A percentile compares a stretch with the other conserved stretches of the same genome.
Conservation (phyloP, 306 rosid genomes). For the Morella rubra region DNA sequence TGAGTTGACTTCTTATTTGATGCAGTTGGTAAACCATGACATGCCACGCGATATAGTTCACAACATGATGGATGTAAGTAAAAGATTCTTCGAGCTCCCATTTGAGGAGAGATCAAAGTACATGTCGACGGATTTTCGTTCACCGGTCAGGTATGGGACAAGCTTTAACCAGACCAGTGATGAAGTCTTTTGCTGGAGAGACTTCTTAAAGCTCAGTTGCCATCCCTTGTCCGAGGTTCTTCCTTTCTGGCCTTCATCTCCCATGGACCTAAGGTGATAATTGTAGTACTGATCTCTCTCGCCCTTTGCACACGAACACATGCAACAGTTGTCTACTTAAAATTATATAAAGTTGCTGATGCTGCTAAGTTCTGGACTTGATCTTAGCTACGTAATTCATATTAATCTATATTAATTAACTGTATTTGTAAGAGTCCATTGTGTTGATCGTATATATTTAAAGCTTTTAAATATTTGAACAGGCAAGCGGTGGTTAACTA, state of each 20-base stretch:
- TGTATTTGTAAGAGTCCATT: neutral
- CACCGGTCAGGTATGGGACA: slow-evolving; percentile 75
- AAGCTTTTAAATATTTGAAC: neutral
- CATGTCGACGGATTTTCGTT: slow-evolving; percentile 61
- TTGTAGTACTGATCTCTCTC: neutral
- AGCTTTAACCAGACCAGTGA: slow-evolving; percentile 77
- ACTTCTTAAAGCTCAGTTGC: slow-evolving; percentile 73
- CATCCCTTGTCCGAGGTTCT: slow-evolving; percentile 58
- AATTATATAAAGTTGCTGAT: neutral
- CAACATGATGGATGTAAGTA: slow-evolving; percentile 54
- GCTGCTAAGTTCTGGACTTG: too few relatives aligned
- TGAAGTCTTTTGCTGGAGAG: slow-evolving; percentile 79
- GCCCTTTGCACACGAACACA: neutral
- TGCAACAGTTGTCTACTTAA: neutral
- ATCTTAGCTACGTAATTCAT: neutral
- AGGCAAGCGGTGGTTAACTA: slow-evolving; percentile 64
- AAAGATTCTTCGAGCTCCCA: slow-evolving; percentile 69
- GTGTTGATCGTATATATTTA: neutral
- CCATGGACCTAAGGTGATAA: slow-evolving; percentile 58
- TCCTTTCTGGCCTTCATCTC: slow-evolving; percentile 79
- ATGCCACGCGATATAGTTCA: slow-evolving; percentile 49
- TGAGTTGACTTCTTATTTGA: neutral
- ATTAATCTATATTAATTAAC: neutral
- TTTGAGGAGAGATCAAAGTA: slow-evolving; percentile 74
- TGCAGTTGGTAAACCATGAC: slow-evolving; percentile 73